A percentile compares a stretch with the other conserved stretches of the same genome.
Conservation (phyloP, 2,329 filamentous ascomycete species). For the Monilinia laxa region DNA sequence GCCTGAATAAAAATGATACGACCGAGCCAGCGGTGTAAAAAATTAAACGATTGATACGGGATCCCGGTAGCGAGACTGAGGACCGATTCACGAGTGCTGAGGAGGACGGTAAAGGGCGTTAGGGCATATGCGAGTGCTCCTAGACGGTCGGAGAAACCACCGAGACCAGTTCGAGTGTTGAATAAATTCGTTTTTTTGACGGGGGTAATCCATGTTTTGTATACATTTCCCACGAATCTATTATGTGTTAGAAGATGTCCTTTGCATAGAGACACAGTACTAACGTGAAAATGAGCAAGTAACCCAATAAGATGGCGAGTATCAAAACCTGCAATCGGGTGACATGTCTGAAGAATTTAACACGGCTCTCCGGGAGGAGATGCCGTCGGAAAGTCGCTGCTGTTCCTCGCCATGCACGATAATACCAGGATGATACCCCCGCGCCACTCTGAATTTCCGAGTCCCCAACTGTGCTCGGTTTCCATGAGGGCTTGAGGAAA, state of each 20-base stretch:
- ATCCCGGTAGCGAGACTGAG: slow-evolving; percentile 69
- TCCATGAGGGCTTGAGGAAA: slow-evolving; percentile 33
- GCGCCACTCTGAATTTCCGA: slow-evolving; percentile 3
- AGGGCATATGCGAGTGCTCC: slow-evolving; percentile 72
- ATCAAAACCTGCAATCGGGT: slow-evolving; percentile 67
- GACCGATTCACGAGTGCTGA: slow-evolving; percentile 68
- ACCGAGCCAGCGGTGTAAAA: slow-evolving; percentile 74
- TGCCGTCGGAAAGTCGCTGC: slow-evolving; percentile 39
- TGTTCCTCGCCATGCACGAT: slow-evolving; percentile 31
- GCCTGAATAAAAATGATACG: slow-evolving; percentile 70
- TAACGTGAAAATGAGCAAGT: slow-evolving; percentile 65
- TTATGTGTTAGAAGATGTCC: not conserved
- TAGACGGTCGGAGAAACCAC: slow-evolving; percentile 67
- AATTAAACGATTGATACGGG: slow-evolving; percentile 75
- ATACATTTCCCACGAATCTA: slow-evolving; percentile 62
- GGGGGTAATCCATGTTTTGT: slow-evolving; percentile 68
- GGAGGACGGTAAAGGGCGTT: slow-evolving; percentile 66
- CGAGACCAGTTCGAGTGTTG: slow-evolving; percentile 65
- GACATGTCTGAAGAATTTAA: slow-evolving; percentile 62
- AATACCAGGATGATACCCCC: slow-evolving; percentile 29
- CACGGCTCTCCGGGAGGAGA: slow-evolving; percentile 60
- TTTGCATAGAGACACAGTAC: slow-evolving; percentile 24
- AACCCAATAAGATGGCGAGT: slow-evolving; percentile 56
- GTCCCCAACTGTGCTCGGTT: slow-evolving; percentile 31
- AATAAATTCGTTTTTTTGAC: slow-evolving; percentile 56